Evolutionary conservation across 108 stramenopile species (phyloP), one percentile per base, ranked within the genome.

Genomic region (Ochromonas danica): DNA sequence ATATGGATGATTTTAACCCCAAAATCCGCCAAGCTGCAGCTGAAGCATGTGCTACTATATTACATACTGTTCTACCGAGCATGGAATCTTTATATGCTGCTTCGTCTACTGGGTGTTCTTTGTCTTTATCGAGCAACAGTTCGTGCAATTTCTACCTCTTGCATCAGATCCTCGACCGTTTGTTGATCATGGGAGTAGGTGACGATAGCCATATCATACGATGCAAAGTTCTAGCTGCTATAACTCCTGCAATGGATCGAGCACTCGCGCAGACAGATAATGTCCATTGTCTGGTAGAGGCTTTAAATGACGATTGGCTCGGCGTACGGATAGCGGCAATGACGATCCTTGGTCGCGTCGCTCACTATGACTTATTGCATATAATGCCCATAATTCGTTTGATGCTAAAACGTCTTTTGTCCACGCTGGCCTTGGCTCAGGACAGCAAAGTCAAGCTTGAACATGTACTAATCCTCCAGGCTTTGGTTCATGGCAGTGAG

Each of bases 211-310:
- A 75, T 35, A 27, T 35, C 51, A 75, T 75, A 42, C n/a, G 72
- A 17, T 10, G 22, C 25, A 38, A 33, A 22, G 25, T 75, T 14
- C 38, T 75, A 6, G 10, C 6, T 10, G 6, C 72, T 22, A 28
- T 75, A 57, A 28, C 72, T 60, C 72, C 72, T 27, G 36, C 72
- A 27, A 30, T 75, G 31, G 72, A 75, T 41, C 31, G 6, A 3
- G n/a, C 31, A 35, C 25, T 75, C 10, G 6, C 40, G 3, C 22
- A 14, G 45, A 30, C 72, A 27, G 72, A 75, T 10, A 75, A 75
- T 75, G 72, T 75, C 38, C 72, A 75, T 60, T 75, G 72, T 60
- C n/a, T 75, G 3, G 41, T 42, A 41, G 72, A 75, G 38, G 72
- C 72, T 30, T 3, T 75, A 27, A 75, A 75, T 36, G 72, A 75